Evolutionary conservation across 2,329 filamentous ascomycete genomes (phyloP).

Genomic region (Aspergillus neoniger): DNA sequence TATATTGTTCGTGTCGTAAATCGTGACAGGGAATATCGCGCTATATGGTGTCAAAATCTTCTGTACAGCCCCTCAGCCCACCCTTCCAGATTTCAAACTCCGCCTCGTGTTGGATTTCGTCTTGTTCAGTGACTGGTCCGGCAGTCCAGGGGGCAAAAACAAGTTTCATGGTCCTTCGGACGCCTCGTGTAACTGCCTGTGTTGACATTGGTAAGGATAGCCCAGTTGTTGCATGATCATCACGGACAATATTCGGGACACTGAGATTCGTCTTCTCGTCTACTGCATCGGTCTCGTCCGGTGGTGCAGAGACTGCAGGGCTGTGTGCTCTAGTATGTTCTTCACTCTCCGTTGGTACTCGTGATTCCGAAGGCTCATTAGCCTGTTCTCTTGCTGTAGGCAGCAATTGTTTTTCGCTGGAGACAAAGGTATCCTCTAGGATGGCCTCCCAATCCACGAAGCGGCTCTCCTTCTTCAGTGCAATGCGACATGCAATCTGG

Average conservation of each 20-base stretch:
- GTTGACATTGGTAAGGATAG: conserved; percentile 1
- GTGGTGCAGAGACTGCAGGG: neutral
- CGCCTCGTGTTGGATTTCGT: conserved; percentile 44
- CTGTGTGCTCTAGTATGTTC: neutral
- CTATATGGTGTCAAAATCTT: neutral
- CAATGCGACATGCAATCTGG: conserved; percentile 80
- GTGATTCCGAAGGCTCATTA: neutral
- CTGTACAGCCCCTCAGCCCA: conserved; percentile 46
- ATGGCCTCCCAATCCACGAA: conserved; percentile 26
- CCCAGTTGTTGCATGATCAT: neutral
- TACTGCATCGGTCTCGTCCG: neutral
- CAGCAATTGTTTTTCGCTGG: neutral
- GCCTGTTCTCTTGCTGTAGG: neutral
- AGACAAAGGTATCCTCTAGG: neutral
- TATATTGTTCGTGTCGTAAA: neutral
- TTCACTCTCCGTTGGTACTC: neutral
- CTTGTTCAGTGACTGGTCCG: conserved; percentile 52
- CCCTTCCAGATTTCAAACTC: conserved; percentile 76
- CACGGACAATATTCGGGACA: neutral
- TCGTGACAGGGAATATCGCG: neutral
- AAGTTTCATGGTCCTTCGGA: conserved; percentile 79
- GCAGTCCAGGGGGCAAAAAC: conserved; percentile 81
- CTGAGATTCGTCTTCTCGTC: neutral
- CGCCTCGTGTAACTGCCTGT: conserved; percentile 12
- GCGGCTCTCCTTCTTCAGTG: conserved; percentile 71